Percentiles rank a stretch among this genome's conserved stretches.
Evolutionary conservation across 495 filamentous ascomycete genomes (phyloP).

Genomic region (Pseudoneurospora amorphoporcata): DNA sequence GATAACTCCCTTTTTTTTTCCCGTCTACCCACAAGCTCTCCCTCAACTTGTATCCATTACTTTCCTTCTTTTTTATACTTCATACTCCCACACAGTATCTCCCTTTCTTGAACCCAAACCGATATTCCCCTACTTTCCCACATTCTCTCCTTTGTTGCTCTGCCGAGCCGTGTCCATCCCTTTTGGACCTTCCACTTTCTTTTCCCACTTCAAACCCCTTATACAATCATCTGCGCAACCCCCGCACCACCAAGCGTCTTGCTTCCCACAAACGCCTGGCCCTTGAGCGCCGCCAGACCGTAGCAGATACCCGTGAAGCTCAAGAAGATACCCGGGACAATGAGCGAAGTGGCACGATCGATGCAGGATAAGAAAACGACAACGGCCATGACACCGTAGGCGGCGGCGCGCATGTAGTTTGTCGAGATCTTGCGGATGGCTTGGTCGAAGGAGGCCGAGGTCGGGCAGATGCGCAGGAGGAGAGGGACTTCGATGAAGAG

Average conservation of each 20-base stretch:
- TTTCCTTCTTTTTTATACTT: neutral
- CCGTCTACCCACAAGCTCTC: neutral
- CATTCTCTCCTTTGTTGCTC: too few species aligned
- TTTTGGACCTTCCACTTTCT: too few species aligned
- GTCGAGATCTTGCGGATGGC: slow-evolving; percentile 88
- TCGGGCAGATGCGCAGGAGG: slow-evolving; percentile 95
- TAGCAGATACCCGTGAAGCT: slow-evolving; percentile 74
- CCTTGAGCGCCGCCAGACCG: slow-evolving; percentile 71
- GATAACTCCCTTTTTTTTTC: neutral
- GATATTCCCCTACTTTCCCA: too few species aligned
- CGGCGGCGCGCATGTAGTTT: slow-evolving; percentile 92
- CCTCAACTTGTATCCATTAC: neutral
- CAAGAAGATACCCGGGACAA: slow-evolving; percentile 79
- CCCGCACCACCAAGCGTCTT: slow-evolving; percentile 94
- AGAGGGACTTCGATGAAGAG: slow-evolving; percentile 96
- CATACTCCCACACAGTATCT: neutral
- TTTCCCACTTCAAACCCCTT: slow-evolving; percentile 11
- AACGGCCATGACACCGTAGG: slow-evolving; percentile 72
- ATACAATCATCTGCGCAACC: slow-evolving; percentile 98
- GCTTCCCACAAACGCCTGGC: slow-evolving; percentile 89
- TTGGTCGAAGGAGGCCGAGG: slow-evolving; percentile 75
- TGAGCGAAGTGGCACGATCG: slow-evolving; percentile 52
- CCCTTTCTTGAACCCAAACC: neutral
- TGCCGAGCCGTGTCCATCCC: neutral
- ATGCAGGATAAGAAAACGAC: slow-evolving; percentile 75